Evolutionary conservation across 345 rosid species (phyloP).

Genomic region (Carallia brachiata): DNA sequence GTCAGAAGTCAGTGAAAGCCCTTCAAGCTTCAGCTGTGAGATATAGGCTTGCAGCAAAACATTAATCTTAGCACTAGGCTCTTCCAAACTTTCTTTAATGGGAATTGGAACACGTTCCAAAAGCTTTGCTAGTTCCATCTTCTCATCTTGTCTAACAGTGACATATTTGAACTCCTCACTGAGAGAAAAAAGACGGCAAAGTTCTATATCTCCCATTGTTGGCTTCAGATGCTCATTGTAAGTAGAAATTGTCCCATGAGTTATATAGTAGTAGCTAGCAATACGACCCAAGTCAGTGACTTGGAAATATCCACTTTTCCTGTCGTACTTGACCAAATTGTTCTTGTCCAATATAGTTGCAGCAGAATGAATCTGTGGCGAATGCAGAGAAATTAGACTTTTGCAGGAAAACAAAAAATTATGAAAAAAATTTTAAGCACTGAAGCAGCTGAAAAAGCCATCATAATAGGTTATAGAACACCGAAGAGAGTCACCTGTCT

Average conservation of each 20-base stretch:
- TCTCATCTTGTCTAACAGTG: conserved; percentile 93
- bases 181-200: conserved; percentile 73
- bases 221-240: conserved; percentile 93
- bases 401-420: no score
- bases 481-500: no score
- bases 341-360: conserved; percentile 83
- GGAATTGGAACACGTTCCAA: conserved; percentile 93
- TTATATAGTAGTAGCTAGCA: conserved; percentile 89
- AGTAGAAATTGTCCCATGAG: conserved; percentile 88
- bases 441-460: no score
- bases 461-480: no score
- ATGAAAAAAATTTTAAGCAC: no score
- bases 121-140: conserved; percentile 94
- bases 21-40: conserved; percentile 92
- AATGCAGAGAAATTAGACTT: no score
- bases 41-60: conserved; percentile 91
- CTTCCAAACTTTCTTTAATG: conserved; percentile 88
- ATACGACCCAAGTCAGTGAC: conserved; percentile 94
- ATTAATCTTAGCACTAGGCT: conserved; percentile 92
- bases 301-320: conserved; percentile 94
- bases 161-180: conserved; percentile 96
- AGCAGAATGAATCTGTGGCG: conserved; percentile 75
- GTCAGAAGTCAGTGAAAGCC: conserved; percentile 87
- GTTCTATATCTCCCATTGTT: conserved; percentile 93
- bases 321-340: conserved; percentile 84